Percentiles rank a stretch among this genome's conserved stretches.
Evolutionary conservation across 345 rosid species (phyloP).

Genomic region (Brassica carinata): DNA sequence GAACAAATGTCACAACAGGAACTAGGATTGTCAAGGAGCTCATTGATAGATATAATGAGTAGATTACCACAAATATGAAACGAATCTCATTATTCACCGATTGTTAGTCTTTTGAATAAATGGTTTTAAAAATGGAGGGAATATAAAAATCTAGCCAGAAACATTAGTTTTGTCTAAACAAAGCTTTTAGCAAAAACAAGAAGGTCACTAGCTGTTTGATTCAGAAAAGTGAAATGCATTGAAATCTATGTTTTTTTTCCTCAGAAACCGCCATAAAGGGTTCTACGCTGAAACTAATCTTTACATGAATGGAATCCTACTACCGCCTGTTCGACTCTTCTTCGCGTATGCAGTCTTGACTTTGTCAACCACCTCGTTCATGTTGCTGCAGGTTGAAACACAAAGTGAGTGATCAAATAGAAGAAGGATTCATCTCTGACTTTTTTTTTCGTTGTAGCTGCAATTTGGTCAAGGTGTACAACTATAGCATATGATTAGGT

Average conservation of each 20-base stretch:
- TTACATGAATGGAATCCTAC: slow-evolving; percentile 67
- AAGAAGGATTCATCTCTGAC: neutral
- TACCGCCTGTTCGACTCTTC: slow-evolving; percentile 59
- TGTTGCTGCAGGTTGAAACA: slow-evolving; percentile 57
- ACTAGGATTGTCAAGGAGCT: slow-evolving; percentile 54
- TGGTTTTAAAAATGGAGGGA: neutral
- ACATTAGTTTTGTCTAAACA: neutral
- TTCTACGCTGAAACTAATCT: slow-evolving; percentile 14
- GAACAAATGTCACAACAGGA: slow-evolving; percentile 63
- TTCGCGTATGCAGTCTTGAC: slow-evolving; percentile 84
- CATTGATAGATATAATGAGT: slow-evolving; percentile 62
- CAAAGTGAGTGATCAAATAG: slow-evolving; percentile 6
- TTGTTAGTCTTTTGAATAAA: slow-evolving; percentile 8
- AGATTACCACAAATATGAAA: slow-evolving; percentile 55
- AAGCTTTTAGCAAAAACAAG: neutral
- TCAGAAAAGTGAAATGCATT: slow-evolving; percentile 16
- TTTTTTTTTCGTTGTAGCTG: neutral
- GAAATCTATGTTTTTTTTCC: neutral
- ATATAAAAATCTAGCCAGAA: neutral
- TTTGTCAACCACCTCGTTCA: slow-evolving; percentile 92
- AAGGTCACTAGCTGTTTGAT: neutral
- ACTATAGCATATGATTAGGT: neutral
- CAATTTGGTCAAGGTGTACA: neutral
- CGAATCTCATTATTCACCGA: neutral
- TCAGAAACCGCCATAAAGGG: neutral